A percentile compares a stretch with the other conserved stretches of the same genome.
Conservation (phyloP, 1,139 yeast species). For the Pneumocystis murina region DNA sequence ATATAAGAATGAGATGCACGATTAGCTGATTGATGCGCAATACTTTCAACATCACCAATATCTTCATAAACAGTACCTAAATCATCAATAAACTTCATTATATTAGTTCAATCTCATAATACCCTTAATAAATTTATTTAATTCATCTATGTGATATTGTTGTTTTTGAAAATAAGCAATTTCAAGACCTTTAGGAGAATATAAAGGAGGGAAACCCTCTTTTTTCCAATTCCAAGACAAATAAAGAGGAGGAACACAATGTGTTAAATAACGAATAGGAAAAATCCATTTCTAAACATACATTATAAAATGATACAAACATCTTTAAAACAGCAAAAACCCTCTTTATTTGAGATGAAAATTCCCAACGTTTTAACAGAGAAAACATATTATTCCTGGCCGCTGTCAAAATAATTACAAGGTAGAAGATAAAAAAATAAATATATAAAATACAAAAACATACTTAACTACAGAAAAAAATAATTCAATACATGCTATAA, state of each 20-base stretch:
- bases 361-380: neutral
- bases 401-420: neutral
- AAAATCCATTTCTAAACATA: neutral
- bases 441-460: slow-evolving; percentile 15
- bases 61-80: slow-evolving; percentile 59
- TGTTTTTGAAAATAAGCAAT: neutral
- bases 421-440: neutral
- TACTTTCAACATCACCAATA: slow-evolving; percentile 43
- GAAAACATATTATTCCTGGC: neutral
- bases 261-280: neutral
- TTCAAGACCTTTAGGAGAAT: neutral
- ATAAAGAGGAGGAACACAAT: neutral
- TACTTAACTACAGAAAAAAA: no score
- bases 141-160: neutral
- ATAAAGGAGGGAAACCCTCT: neutral
- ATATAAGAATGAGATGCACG: slow-evolving; percentile 53
- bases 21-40: slow-evolving; percentile 57
- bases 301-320: neutral
- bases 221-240: neutral
- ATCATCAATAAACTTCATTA: slow-evolving; percentile 19
- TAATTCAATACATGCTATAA: no score
- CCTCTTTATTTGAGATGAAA: neutral
- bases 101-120: slow-evolving; percentile 10
- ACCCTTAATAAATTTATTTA: slow-evolving; percentile 9
- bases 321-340: neutral